These are phyloP conservation scores for Ophidiomyces ophidiicola DNA, from an alignment of 2,329 filamentous ascomycete genomes.

Conservation along the genomic window DNA sequence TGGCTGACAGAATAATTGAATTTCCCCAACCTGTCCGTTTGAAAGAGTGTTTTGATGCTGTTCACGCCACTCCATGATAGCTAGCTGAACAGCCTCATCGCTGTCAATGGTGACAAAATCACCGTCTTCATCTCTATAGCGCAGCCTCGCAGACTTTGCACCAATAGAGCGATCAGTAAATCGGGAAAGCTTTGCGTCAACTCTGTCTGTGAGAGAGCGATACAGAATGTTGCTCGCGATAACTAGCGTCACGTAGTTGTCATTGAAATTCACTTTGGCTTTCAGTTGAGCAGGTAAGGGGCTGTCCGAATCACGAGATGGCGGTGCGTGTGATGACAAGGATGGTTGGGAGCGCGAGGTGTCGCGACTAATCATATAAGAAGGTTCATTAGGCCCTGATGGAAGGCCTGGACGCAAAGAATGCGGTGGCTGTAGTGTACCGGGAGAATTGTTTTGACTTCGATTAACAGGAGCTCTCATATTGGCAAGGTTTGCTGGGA, in stretches of 20 bases:
- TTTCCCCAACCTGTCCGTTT: conserved; percentile 68
- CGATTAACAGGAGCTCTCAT: conserved; percentile 54
- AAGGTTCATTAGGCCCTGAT: conserved; percentile 28
- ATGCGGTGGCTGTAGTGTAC: conserved; percentile 48
- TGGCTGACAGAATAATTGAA: conserved; percentile 69
- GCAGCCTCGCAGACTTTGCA: conserved; percentile 69
- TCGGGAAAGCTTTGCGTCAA: conserved; percentile 84
- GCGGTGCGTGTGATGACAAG: conserved; percentile 16
- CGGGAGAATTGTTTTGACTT: conserved; percentile 72
- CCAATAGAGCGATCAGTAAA: conserved; percentile 76
- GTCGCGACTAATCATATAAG: conserved; percentile 18
- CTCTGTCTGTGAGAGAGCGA: conserved; percentile 83
- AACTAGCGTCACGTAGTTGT: conserved; percentile 88
- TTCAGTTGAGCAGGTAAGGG: conserved; percentile 66
- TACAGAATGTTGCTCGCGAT: conserved; percentile 93
- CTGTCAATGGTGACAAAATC: conserved; percentile 89
- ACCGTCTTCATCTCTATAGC: conserved; percentile 83
- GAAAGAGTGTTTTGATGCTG: conserved; percentile 49
- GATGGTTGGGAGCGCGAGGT: conserved; percentile 20
- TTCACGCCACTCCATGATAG: conserved; percentile 89
- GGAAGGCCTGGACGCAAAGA: conserved; percentile 36
- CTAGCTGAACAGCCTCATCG: conserved; percentile 92
- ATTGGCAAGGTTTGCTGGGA: conserved; percentile 56
- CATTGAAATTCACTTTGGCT: conserved; percentile 86
- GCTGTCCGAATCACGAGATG: conserved; percentile 27